These are phyloP conservation scores for Cyberlindnera subsufficiens DNA, from an alignment of 805 yeast species.

Conservation along the genomic window DNA sequence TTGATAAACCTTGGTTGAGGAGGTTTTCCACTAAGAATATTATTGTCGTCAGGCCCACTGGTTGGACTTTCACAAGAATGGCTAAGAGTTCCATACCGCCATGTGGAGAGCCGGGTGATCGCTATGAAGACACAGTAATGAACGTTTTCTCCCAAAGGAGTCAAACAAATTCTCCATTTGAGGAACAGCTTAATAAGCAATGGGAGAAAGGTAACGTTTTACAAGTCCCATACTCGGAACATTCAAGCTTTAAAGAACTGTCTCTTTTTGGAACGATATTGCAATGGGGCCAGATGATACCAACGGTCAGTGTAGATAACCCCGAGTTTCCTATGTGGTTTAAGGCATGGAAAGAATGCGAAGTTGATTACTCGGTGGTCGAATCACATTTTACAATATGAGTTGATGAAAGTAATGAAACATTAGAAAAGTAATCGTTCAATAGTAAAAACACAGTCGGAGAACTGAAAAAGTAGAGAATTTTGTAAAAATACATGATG, in stretches of 20 bases:
- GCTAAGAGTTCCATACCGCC: background rate
- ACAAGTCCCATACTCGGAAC: slow-evolving; percentile 87
- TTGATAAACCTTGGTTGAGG: slow-evolving; percentile 27
- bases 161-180: slow-evolving; percentile 1
- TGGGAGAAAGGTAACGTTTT: slow-evolving; percentile 20
- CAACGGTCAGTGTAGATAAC: slow-evolving; percentile 61
- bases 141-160: background rate
- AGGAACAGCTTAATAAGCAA: slow-evolving; percentile 6
- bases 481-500: background rate
- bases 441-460: background rate
- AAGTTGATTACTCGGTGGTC: slow-evolving; percentile 3
- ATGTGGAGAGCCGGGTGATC: background rate
- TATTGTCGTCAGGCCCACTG: slow-evolving; percentile 81
- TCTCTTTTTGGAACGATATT: slow-evolving; percentile 54
- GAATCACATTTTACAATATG: slow-evolving; percentile 7
- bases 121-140: background rate
- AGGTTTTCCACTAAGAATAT: slow-evolving; percentile 26
- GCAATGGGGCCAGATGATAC: slow-evolving; percentile 50
- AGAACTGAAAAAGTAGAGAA: background rate
- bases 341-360: slow-evolving; percentile 11
- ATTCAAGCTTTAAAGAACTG: slow-evolving; percentile 82
- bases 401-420: background rate
- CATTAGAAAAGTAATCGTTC: background rate
- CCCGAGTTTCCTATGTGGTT: slow-evolving; percentile 20
- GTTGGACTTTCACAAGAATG: slow-evolving; percentile 64